A percentile compares a stretch with the other conserved stretches of the same genome.
These are phyloP conservation scores for Taxawa tesnikishii DNA, from an alignment of 2,329 filamentous ascomycete genomes.

Conservation along the genomic window DNA sequence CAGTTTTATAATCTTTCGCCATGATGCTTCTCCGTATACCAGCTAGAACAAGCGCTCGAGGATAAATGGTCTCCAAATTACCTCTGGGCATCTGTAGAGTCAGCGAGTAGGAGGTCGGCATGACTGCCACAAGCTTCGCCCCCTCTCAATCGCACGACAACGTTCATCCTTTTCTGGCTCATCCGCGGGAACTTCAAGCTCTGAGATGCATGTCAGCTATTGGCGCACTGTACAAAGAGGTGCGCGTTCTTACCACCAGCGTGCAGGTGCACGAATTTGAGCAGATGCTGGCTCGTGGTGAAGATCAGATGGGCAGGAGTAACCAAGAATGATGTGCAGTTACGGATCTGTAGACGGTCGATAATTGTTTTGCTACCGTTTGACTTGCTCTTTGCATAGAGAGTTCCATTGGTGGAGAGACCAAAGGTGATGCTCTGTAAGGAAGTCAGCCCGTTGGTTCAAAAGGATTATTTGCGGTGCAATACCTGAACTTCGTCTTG, in stretches of 20 bases:
- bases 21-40: conserved; percentile 77
- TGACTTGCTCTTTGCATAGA: conserved; percentile 46
- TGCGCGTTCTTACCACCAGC: too few species aligned
- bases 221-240: too few species aligned
- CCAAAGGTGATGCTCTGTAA: conserved; percentile 40
- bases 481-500: conserved; percentile 20
- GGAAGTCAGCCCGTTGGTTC: background rate
- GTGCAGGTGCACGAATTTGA: conserved; percentile 85
- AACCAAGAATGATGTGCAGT: conserved; percentile 81
- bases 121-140: conserved; percentile 78
- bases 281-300: conserved; percentile 80
- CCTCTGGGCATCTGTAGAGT: conserved; percentile 92
- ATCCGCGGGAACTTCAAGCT: conserved; percentile 71
- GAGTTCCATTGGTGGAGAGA: conserved; percentile 60
- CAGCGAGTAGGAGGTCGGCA: conserved; percentile 75
- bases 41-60: conserved; percentile 80
- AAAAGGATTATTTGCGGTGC: background rate
- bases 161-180: conserved; percentile 87
- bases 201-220: too few species aligned
- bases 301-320: conserved; percentile 77
- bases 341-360: conserved; percentile 60
- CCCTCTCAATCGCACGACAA: conserved; percentile 83
- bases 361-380: conserved; percentile 28
- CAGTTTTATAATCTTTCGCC: conserved; percentile 65
- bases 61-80: conserved; percentile 90